phyloP scores from a whole-genome alignment of 257 asterid species.

The Jacaranda mimosifolia region DNA sequence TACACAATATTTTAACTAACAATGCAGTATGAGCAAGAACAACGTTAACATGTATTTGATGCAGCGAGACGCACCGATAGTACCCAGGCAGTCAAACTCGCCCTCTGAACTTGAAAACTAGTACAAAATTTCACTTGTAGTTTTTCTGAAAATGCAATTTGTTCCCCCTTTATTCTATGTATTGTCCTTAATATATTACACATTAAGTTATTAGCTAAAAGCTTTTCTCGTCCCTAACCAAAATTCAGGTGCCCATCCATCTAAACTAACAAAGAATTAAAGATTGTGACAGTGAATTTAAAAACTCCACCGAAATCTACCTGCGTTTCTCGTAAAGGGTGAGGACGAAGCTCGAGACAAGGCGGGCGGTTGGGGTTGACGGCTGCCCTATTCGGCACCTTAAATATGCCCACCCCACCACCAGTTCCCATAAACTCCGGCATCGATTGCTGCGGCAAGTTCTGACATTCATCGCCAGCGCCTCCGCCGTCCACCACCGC shows the following conservation, averaged over 20 bases:
- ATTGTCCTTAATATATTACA: background rate
- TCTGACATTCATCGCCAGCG: slow-evolving; percentile 42
- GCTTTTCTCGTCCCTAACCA: background rate
- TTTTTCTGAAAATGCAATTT: background rate
- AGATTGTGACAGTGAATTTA: background rate
- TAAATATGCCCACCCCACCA: slow-evolving; percentile 67
- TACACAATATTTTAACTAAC: background rate
- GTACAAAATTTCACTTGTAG: background rate
- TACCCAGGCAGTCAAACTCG: background rate
- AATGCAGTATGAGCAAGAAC: slow-evolving; percentile 17
- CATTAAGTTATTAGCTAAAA: background rate
- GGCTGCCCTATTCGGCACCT: slow-evolving; percentile 71
- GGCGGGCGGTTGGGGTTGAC: slow-evolving; percentile 74
- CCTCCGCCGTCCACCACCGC: slow-evolving; percentile 29
- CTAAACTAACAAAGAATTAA: background rate
- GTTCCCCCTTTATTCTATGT: background rate
- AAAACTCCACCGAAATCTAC: slow-evolving; percentile 32
- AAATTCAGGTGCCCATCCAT: background rate
- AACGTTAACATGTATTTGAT: background rate
- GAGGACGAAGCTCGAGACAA: slow-evolving; percentile 79
- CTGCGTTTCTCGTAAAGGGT: slow-evolving; percentile 85
- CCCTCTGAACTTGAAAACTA: background rate
- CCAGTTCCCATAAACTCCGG: slow-evolving; percentile 71
- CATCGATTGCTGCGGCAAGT: slow-evolving; percentile 53
- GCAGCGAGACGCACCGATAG: background rate